phyloP scores from a whole-genome alignment of 2,329 filamentous ascomycete genomes.

The Paracoccidioides brasiliensis region DNA sequence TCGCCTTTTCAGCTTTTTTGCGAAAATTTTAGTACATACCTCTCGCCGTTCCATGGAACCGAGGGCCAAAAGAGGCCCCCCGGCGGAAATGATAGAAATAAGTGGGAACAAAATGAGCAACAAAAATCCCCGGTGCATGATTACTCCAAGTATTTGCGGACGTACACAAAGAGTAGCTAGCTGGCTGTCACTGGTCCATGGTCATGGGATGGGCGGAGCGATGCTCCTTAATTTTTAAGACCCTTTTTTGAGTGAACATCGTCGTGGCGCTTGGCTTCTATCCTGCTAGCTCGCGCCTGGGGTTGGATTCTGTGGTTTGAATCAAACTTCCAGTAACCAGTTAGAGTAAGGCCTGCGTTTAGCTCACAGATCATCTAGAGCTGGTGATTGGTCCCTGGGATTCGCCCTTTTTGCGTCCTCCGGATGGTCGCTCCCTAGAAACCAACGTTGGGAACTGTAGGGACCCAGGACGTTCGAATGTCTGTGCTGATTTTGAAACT shows the following conservation, averaged over 20 bases:
- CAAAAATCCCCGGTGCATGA: too few species aligned
- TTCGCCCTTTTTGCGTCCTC: not conserved
- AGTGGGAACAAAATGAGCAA: too few species aligned
- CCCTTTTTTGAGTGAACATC: not conserved
- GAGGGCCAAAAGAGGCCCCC: not conserved
- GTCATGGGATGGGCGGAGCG: not conserved
- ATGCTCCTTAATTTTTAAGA: not conserved
- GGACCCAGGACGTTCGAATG: not conserved
- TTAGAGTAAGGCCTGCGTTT: not conserved
- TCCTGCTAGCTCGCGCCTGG: not conserved
- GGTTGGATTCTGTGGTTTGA: not conserved
- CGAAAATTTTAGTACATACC: not conserved
- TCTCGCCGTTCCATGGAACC: not conserved
- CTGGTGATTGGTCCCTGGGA: not conserved
- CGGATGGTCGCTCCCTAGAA: not conserved
- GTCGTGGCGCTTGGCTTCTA: not conserved
- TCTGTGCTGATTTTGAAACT: not conserved
- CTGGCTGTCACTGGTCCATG: not conserved
- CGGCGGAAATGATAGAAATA: too few species aligned
- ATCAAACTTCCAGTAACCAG: not conserved
- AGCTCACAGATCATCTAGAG: not conserved
- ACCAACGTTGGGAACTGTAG: not conserved
- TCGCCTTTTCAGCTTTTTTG: not conserved
- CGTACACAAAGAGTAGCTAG: too few species aligned
- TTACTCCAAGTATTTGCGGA: too few species aligned